Evolutionary conservation across 192 early-diverging fungal species (phyloP).

Genomic region (Funneliformis mosseae): DNA sequence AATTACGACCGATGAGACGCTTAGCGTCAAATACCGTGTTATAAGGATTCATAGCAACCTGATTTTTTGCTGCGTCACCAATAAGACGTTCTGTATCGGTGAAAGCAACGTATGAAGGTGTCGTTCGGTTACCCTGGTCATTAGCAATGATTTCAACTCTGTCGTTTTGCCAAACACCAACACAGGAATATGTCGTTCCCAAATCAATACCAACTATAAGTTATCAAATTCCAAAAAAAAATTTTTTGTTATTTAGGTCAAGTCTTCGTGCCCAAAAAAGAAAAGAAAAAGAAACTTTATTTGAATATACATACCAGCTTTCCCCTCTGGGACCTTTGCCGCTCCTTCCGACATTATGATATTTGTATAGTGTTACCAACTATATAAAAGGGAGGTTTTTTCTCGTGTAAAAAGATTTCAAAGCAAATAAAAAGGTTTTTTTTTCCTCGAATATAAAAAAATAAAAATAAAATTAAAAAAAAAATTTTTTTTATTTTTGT

Average conservation of each 20-base stretch:
- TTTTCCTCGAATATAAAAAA: too few species aligned
- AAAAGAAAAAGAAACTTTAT: background rate
- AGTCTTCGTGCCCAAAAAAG: background rate
- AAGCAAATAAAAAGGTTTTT: too few species aligned
- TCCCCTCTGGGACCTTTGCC: background rate
- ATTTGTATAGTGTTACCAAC: background rate
- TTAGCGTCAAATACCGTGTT: constrained; percentile 96
- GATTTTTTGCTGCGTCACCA: constrained; percentile 99
- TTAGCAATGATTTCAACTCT: constrained; percentile 95
- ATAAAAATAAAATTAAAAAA: background rate
- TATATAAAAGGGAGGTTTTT: background rate
- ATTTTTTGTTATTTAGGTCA: background rate
- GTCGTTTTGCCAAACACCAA: background rate
- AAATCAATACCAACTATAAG: constrained; percentile 63
- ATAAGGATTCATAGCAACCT: constrained; percentile 90
- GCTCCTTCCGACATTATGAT: background rate
- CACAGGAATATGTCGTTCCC: constrained; percentile 36
- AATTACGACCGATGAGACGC: constrained; percentile 97
- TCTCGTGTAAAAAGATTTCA: too few species aligned
- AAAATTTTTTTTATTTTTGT: background rate
- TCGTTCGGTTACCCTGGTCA: constrained; percentile 99
- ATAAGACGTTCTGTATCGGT: constrained; percentile 97
- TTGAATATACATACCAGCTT: background rate
- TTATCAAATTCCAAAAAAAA: background rate
- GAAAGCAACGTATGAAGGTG: constrained; percentile 97